These are phyloP conservation scores for Moesziomyces antarcticus DNA, from an alignment of 1,284 basidiomycete species.

Conservation along the genomic window DNA sequence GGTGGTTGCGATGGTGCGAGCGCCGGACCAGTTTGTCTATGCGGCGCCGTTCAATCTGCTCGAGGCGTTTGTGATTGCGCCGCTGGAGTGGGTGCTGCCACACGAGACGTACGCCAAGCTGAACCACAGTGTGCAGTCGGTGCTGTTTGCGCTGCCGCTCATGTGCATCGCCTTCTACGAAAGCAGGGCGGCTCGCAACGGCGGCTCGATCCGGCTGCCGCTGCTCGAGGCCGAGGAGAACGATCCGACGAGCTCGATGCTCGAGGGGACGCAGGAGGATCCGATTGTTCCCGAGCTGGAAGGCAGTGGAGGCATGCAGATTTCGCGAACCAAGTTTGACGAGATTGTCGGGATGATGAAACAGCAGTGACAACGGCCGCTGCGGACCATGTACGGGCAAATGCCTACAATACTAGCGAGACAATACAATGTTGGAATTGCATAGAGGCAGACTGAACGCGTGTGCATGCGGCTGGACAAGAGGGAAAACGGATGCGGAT, in stretches of 20 bases:
- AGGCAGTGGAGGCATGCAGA: constrained; percentile 32
- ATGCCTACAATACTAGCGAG: too few relatives aligned
- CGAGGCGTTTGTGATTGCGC: constrained; percentile 82
- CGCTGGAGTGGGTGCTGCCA: constrained; percentile 78
- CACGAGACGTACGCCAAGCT: constrained; percentile 46
- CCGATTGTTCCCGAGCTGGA: constrained; percentile 52
- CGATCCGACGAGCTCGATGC: constrained; percentile 12
- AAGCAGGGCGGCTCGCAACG: constrained; percentile 27
- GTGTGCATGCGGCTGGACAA: too few relatives aligned
- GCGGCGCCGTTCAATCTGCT: constrained; percentile 80
- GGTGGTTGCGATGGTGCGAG: constrained; percentile 71
- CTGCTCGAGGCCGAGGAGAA: constrained; percentile 21
- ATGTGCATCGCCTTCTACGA: constrained; percentile 59
- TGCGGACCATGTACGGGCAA: too few relatives aligned
- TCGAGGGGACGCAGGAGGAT: constrained; percentile 39
- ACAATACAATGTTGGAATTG: too few relatives aligned
- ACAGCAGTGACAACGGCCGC: constrained; percentile 4
- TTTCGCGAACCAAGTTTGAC: constrained; percentile 44
- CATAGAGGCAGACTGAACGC: too few relatives aligned
- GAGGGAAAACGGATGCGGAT: too few relatives aligned
- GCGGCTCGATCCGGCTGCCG: constrained; percentile 37
- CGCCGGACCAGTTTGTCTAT: constrained; percentile 75
- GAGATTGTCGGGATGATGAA: constrained; percentile 36
- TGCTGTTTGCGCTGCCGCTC: constrained; percentile 50
- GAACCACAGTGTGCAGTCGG: constrained; percentile 48